Evolutionary conservation across 345 rosid genomes (phyloP).

Genomic region (Durio zibethinus): DNA sequence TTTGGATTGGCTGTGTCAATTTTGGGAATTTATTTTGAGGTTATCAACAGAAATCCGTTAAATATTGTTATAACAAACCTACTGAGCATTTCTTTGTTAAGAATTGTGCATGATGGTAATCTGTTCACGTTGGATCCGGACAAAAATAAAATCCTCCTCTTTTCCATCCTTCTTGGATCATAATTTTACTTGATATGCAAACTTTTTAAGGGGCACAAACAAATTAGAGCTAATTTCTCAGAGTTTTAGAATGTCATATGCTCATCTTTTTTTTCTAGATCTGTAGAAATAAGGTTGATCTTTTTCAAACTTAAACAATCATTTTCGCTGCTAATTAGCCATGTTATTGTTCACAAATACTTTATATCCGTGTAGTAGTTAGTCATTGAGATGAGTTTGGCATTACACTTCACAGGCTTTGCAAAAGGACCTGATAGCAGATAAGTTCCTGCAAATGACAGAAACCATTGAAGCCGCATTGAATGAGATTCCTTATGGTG

Average conservation of each 20-base stretch:
- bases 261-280: background rate
- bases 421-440: slow-evolving; percentile 41
- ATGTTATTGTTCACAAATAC: background rate
- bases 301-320: background rate
- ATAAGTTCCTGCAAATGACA: slow-evolving; percentile 48
- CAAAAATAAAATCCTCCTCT: background rate
- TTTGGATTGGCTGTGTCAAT: background rate
- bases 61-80: background rate
- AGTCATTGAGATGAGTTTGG: background rate
- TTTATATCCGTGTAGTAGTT: background rate
- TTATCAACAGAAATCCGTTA: background rate
- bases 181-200: background rate
- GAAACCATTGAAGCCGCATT: slow-evolving; percentile 74
- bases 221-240: background rate
- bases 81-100: background rate
- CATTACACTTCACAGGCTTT: slow-evolving; percentile 43
- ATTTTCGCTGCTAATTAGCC: background rate
- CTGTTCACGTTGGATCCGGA: background rate
- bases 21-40: background rate
- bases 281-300: background rate
- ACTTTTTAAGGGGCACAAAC: background rate
- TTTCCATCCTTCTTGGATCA: background rate
- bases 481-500: slow-evolving; percentile 52
- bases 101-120: background rate
- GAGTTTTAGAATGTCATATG: background rate